Evolutionary conservation across 495 filamentous ascomycete species (phyloP).

Genomic region (Haplographium delicatum): DNA sequence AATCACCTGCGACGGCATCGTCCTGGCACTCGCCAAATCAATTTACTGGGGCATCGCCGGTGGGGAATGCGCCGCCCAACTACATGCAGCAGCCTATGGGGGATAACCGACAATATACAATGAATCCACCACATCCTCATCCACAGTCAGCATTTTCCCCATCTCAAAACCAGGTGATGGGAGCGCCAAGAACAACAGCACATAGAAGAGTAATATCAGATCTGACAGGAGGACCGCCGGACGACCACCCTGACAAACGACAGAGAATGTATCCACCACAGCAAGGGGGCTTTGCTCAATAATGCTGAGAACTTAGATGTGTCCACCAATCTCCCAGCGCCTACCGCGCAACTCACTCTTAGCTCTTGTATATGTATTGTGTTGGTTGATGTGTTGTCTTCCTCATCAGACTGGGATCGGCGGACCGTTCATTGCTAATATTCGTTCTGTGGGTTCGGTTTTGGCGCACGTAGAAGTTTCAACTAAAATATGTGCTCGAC

Average conservation of each 20-base stretch:
- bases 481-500: background rate
- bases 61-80: slow-evolving; percentile 15
- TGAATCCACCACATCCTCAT: slow-evolving; percentile 33
- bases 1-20: slow-evolving; percentile 64
- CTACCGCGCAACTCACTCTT: background rate
- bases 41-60: slow-evolving; percentile 58
- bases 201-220: slow-evolving; percentile 65
- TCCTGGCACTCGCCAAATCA: slow-evolving; percentile 73
- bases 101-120: slow-evolving; percentile 25
- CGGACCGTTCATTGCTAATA: too few relatives aligned
- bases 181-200: slow-evolving; percentile 27
- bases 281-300: slow-evolving; percentile 21
- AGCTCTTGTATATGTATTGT: slow-evolving; percentile 9
- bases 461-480: slow-evolving; percentile 13
- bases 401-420: too few relatives aligned
- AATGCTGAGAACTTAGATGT: too few relatives aligned
- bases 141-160: slow-evolving; percentile 13
- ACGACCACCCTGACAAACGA: slow-evolving; percentile 48
- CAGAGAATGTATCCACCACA: slow-evolving; percentile 58
- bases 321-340: background rate
- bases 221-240: slow-evolving; percentile 48
- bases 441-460: too few relatives aligned
- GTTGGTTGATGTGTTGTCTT: too few relatives aligned
- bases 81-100: slow-evolving; percentile 24
- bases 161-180: slow-evolving; percentile 10